Evolutionary conservation across 73 alveolate species (phyloP), one percentile per base, ranked within the genome.

Genomic region (Stentor roeselii): DNA sequence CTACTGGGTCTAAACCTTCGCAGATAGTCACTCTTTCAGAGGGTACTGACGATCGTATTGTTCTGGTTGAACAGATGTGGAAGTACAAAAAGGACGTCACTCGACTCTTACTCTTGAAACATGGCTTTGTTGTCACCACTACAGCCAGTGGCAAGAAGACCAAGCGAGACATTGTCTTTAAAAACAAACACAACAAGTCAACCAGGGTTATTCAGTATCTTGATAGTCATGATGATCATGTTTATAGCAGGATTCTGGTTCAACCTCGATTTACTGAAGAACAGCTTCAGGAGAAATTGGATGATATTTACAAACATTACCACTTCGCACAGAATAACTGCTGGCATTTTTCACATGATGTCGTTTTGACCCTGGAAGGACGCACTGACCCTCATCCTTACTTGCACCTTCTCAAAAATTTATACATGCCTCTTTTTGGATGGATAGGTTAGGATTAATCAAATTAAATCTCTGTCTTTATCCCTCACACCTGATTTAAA

Each of bases 51-150:
- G 67, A 50, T 21, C 67, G 67, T 11, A 50, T 50, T 21, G 21
- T 50, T 50, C 67, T 50, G 6, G 67, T 50, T 50, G 67, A 50
- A 21, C 67, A 50, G 67, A 50, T 50, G 67, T 50, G 67, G 67
- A 50, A 50, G 67, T 50, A 50, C 21, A 50, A 50, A 50, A 50
- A 21, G 21, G 67, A 50, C 67, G 6, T 50, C 21, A 11, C 67
- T 50, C 6, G 21, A 21, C 21, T 11, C 21, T 21, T 50, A 11
- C 30, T 6, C 6, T 6, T 50, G 6, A 50, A 50, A 21, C 67
- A 50, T 50, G 67, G 67, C 21, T 50, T 50, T 50, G 67, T 50
- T 11, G 67, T 50, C 6, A 50, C 67, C 67, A 50, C 67, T 21
- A 50, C 67, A 11, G 67, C 67, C 6, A 50, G 21, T 11, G 67